phyloP scores from a whole-genome alignment of 495 filamentous ascomycete species.

The Neurospora sp. region DNA sequence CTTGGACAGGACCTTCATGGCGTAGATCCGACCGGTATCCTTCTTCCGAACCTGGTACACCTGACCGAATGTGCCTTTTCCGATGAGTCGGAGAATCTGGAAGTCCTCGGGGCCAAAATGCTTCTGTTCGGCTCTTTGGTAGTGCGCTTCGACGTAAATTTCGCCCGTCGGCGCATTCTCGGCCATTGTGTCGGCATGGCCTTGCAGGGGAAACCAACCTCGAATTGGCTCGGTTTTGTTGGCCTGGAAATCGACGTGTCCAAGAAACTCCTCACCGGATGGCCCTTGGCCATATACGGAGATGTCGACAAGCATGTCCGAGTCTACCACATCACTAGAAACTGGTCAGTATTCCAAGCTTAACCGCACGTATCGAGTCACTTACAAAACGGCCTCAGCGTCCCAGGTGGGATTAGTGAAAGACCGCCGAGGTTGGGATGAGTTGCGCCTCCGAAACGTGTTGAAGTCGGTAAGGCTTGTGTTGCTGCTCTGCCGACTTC shows the following conservation, averaged over 20 bases:
- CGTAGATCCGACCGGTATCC: constrained; percentile 91
- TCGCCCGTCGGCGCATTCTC: constrained; percentile 70
- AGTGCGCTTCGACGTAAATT: constrained; percentile 74
- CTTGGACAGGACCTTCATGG: constrained; percentile 98
- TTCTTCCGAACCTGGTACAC: constrained; percentile 99
- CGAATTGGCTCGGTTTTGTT: constrained; percentile 54
- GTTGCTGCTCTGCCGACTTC: constrained; percentile 87
- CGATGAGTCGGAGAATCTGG: constrained; percentile 88
- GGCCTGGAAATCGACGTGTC: constrained; percentile 72
- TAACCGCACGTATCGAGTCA: constrained; percentile 3
- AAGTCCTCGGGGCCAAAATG: constrained; percentile 97
- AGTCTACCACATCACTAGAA: constrained; percentile 81
- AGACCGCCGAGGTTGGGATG: constrained; percentile 32
- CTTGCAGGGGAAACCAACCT: constrained; percentile 76
- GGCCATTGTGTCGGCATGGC: constrained; percentile 42
- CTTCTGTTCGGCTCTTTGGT: constrained; percentile 82
- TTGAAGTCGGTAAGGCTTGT: constrained; percentile 67
- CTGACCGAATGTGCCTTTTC: constrained; percentile 98
- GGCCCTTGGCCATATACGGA: constrained; percentile 81
- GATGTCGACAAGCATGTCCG: constrained; percentile 83
- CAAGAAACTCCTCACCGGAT: constrained; percentile 80
- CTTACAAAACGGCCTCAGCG: constrained; percentile 91
- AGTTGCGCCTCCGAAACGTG: constrained; percentile 49
- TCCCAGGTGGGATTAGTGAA: constrained; percentile 92
- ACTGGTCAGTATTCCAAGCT: constrained; percentile 22